Conservation (phyloP, 2,329 filamentous ascomycete species). For the Cercospora beticola region DNA sequence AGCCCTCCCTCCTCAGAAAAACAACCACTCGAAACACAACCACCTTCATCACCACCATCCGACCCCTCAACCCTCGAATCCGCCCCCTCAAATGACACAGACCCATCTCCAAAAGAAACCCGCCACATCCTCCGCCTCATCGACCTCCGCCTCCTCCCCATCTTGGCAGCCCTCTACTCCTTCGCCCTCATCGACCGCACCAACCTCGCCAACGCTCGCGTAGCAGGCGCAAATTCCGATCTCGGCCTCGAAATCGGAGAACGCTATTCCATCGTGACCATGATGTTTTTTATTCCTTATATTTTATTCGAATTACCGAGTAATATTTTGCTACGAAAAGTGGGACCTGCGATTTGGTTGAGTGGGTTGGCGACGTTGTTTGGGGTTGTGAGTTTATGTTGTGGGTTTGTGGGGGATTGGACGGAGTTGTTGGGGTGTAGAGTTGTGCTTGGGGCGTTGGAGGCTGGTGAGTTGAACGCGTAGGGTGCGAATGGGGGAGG, state of each 20-base stretch:
- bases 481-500: too few species aligned
- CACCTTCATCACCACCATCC: background rate
- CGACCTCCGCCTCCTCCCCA: background rate
- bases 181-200: background rate
- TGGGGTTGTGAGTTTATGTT: slow-evolving; percentile 9
- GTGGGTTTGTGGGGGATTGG: slow-evolving; percentile 10
- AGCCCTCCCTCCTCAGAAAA: background rate
- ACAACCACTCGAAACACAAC: background rate
- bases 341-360: background rate
- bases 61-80: background rate
- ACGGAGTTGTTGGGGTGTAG: background rate
- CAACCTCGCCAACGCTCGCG: background rate
- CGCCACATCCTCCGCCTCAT: background rate
- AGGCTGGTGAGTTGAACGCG: background rate
- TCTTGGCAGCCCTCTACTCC: background rate
- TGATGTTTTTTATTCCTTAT: background rate
- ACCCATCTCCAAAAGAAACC: background rate
- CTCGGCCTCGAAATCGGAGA: background rate
- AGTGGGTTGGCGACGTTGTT: slow-evolving; percentile 5
- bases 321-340: background rate
- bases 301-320: background rate
- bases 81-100: background rate
- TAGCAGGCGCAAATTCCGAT: background rate
- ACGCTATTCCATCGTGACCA: background rate
- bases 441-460: background rate